Evolutionary conservation across 805 yeast genomes (phyloP).

Genomic region (Kodamaea restingae): DNA sequence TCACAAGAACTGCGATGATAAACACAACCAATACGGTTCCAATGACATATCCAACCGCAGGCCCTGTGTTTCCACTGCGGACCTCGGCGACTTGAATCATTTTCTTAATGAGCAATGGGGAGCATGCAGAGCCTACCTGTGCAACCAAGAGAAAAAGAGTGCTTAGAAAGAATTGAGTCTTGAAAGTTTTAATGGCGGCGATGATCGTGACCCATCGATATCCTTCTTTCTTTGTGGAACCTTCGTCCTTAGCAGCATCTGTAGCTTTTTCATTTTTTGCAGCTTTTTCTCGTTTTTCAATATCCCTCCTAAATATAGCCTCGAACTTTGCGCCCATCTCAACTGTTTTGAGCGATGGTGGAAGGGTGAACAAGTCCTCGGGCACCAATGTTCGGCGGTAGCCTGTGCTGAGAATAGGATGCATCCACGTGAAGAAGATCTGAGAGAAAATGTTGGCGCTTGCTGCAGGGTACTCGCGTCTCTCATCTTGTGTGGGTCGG

Average conservation of each 20-base stretch:
- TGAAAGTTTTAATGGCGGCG: constrained; percentile 26
- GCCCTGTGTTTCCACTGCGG: constrained; percentile 26
- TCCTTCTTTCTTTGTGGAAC: not conserved
- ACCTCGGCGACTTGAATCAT: constrained; percentile 33
- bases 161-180: constrained; percentile 22
- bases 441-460: constrained; percentile 34
- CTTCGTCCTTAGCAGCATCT: not conserved
- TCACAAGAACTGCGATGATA: constrained; percentile 18
- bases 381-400: constrained; percentile 68
- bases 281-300: not conserved
- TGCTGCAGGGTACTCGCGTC: not conserved
- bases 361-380: constrained; percentile 43
- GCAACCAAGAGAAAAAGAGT: constrained; percentile 21
- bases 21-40: constrained; percentile 33
- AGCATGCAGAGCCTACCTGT: constrained; percentile 23
- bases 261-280: not conserved
- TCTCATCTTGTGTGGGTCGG: not conserved
- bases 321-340: constrained; percentile 2
- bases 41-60: constrained; percentile 40
- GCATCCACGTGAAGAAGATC: constrained; percentile 58
- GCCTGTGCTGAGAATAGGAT: constrained; percentile 60
- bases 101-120: constrained; percentile 36
- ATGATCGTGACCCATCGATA: constrained; percentile 7
- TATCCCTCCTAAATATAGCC: not conserved
- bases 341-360: not conserved